Base-by-base conservation (phyloP, 192 early-diverging fungal species). In the Neocallimastix lanati region DNA sequence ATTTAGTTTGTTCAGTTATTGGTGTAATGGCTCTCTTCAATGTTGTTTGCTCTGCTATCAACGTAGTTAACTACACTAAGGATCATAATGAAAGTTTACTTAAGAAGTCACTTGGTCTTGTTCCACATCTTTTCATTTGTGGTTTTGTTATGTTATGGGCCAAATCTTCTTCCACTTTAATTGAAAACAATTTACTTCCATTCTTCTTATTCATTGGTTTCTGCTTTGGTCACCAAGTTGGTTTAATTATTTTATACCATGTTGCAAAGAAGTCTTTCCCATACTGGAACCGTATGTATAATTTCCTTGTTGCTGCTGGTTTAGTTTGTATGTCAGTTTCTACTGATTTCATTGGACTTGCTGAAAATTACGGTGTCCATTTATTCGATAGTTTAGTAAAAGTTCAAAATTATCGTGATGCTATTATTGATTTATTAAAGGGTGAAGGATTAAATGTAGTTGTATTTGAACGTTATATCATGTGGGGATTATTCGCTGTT, bases 401-500 rank as follows among this genome's bases (percentile, higher is more conserved):
- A 25, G 50, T 21, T n/a, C 50, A 67, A 67, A 67, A 67, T 9
- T 67, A 67, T 25, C 50, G 50, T 67, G 50, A 67, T 67, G 50
- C 50, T n/a, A 67, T 67, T 67, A 67, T 67, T 67, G 50, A 67
- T 67, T 67, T 67, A 67, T 67, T 67, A n/a, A 67, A 67, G 25
- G 80, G 78, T 25, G 77, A 85, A 28, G 83, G 67, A n/a, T 35
- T 30, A 29, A 38, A 29, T 21, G 83, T 79, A 12, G 30, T 18
- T 12, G 28, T 40, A 15, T 25, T 86, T n/a, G 83, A 84, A 77
- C 83, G 91, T 91, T 80, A 79, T 87, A 29, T 81, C 85, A 80
- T 92, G 33, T 90, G 85, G 85, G 82, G 82, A 76, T 90, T 87
- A 80, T 80, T 92, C 4, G 88, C 81, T 13, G 88, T 90, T 79